Evolutionary conservation across 106 monocot species (phyloP).

Genomic region (Chionographis japonica): DNA sequence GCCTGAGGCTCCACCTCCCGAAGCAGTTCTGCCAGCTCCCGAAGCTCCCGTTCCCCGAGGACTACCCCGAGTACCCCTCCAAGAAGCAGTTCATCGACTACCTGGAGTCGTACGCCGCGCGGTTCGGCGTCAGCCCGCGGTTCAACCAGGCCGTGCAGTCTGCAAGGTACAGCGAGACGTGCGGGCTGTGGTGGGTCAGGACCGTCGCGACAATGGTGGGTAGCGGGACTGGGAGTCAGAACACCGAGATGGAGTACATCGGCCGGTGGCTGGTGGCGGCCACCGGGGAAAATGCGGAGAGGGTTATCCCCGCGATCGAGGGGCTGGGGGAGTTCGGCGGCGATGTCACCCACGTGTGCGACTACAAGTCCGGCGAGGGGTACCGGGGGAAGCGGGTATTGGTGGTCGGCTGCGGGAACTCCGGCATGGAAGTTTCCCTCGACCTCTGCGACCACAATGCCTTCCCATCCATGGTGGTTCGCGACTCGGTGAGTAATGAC

Average conservation of each 20-base stretch:
- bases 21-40: slow-evolving; percentile 32
- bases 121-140: slow-evolving; percentile 22
- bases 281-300: slow-evolving; percentile 64
- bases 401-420: slow-evolving; percentile 64
- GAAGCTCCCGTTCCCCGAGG: slow-evolving; percentile 17
- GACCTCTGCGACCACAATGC: slow-evolving; percentile 58
- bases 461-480: slow-evolving; percentile 49
- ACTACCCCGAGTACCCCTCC: slow-evolving; percentile 28
- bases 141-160: slow-evolving; percentile 47
- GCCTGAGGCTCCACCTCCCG: slow-evolving; percentile 28
- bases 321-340: slow-evolving; percentile 28
- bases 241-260: slow-evolving; percentile 43
- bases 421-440: slow-evolving; percentile 69
- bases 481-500: slow-evolving; percentile 36
- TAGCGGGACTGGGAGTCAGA: background rate
- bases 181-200: slow-evolving; percentile 34
- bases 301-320: slow-evolving; percentile 34
- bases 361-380: slow-evolving; percentile 41
- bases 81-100: slow-evolving; percentile 26
- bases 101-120: slow-evolving; percentile 13
- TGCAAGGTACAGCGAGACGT: slow-evolving; percentile 31
- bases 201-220: background rate
- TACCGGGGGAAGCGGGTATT: slow-evolving; percentile 45
- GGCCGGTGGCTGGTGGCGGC: slow-evolving; percentile 55
- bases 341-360: slow-evolving; percentile 27